These are phyloP conservation scores for Xerocomus amazonicus DNA, from an alignment of 1,284 basidiomycete species.

Conservation along the genomic window DNA sequence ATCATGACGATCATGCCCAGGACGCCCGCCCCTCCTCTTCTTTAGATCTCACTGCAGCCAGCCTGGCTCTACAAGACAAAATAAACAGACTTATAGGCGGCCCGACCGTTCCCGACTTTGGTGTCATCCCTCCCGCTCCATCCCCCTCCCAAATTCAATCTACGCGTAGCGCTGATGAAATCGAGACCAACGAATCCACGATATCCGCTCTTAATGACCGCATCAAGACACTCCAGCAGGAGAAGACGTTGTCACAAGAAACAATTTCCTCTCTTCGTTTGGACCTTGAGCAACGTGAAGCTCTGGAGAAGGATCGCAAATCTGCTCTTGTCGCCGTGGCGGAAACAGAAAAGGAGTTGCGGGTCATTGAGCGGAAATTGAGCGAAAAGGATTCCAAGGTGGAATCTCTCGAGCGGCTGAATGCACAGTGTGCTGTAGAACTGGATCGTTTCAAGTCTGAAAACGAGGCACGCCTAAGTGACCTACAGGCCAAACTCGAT, in stretches of 20 bases:
- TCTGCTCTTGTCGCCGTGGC: slow-evolving; percentile 39
- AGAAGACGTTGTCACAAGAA: slow-evolving; percentile 41
- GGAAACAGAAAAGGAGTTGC: slow-evolving; percentile 49
- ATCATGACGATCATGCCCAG: slow-evolving; percentile 15
- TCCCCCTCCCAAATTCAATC: slow-evolving; percentile 12
- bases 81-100: slow-evolving; percentile 44
- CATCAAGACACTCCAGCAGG: slow-evolving; percentile 55
- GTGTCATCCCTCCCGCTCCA: slow-evolving; percentile 7
- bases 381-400: slow-evolving; percentile 51
- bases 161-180: slow-evolving; percentile 33
- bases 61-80: slow-evolving; percentile 48
- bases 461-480: slow-evolving; percentile 44
- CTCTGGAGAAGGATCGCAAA: slow-evolving; percentile 47
- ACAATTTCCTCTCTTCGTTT: slow-evolving; percentile 33
- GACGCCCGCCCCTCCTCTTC: slow-evolving; percentile 23
- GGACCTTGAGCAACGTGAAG: slow-evolving; percentile 31
- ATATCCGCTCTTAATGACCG: slow-evolving; percentile 44
- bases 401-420: slow-evolving; percentile 47
- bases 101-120: slow-evolving; percentile 17
- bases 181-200: slow-evolving; percentile 33
- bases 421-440: slow-evolving; percentile 41
- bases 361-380: slow-evolving; percentile 43
- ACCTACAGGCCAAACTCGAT: slow-evolving; percentile 48
- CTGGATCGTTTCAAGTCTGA: slow-evolving; percentile 45
- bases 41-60: slow-evolving; percentile 40